Evolutionary conservation across 305 asterid species (phyloP).

Genomic region (Galium porrigens): DNA sequence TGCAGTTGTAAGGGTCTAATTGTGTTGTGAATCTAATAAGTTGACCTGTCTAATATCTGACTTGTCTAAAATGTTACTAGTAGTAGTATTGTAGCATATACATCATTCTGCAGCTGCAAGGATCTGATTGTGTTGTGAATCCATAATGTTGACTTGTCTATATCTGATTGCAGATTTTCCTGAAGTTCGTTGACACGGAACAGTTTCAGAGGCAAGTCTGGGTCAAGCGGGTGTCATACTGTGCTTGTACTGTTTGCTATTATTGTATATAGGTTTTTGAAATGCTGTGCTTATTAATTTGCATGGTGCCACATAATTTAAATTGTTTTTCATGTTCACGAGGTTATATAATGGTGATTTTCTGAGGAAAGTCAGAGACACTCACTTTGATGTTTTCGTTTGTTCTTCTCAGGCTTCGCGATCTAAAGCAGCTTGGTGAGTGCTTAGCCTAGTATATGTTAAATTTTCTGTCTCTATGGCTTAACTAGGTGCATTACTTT

Average conservation of each 20-base stretch:
- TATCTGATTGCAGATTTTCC: constrained; percentile 38
- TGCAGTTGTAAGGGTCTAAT: not conserved
- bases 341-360: not conserved
- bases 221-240: not conserved
- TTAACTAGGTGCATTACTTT: not conserved
- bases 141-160: constrained; percentile 11
- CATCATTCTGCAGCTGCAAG: not conserved
- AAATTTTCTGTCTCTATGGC: not conserved
- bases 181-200: constrained; percentile 78
- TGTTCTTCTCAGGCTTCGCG: constrained; percentile 64
- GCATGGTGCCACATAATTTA: constrained; percentile 4
- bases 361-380: not conserved
- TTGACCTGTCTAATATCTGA: constrained; percentile 8
- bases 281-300: not conserved
- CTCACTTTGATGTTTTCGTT: constrained; percentile 14
- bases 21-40: constrained; percentile 1
- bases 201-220: constrained; percentile 71
- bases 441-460: constrained; percentile 1
- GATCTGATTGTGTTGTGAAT: not conserved
- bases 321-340: constrained; percentile 2
- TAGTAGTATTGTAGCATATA: not conserved
- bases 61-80: not conserved
- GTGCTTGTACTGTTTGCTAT: not conserved
- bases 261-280: not conserved
- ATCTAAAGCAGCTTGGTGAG: constrained; percentile 87